Base-by-base conservation (phyloP, 1,139 yeast species). In the Geotrichum klebahnii region DNA sequence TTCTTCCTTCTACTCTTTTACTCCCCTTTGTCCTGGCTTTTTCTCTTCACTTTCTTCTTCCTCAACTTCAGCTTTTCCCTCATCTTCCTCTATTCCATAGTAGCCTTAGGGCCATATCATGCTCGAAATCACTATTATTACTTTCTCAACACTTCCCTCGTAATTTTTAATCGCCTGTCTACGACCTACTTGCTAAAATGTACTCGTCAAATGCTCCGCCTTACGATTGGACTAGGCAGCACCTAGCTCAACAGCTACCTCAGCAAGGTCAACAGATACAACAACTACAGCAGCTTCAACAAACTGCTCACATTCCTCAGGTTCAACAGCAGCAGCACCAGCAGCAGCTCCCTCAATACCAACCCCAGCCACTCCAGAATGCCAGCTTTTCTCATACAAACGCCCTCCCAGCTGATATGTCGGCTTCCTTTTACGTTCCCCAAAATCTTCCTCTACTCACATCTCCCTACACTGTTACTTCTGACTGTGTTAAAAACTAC, bases 281-380 rank as follows among this genome's bases (percentile, higher is more conserved):
- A n/a, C 48, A 35, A 8, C 48, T 36, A n/a, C 48, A 44, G 24
- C 46, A 43, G 20, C 46, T 34, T 10, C 45, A 31, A 12, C 44
- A 5, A 12, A n/a, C n/a, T n/a, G n/a, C n/a, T n/a, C n/a, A n/a
- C n/a, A n/a, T n/a, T n/a, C 35, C 16, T 6, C 44, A 40, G 34
- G n/a, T 24, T 35, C 41, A 35, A 8, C 41, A 23, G 19, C 47
- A 44, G 47, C 37, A 42, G 29, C 46, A 42, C n/a, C 37, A 38
- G 28, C 48, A 38, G 10, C 47, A 44, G 36, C 41, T 28, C 31
- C 40, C 33, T 8, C 8, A n/a, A 14, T 31, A 42, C 28, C 46
- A 31, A 42, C 22, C 40, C 14, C 28, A 12, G 28, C 46, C 22
- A 10, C 48, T 31, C 14, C 43, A 45, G 28, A 31, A 8, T 14